Evolutionary conservation across 176 grass and related monocot genomes (phyloP).

Genomic region (Dactylis glomerata): DNA sequence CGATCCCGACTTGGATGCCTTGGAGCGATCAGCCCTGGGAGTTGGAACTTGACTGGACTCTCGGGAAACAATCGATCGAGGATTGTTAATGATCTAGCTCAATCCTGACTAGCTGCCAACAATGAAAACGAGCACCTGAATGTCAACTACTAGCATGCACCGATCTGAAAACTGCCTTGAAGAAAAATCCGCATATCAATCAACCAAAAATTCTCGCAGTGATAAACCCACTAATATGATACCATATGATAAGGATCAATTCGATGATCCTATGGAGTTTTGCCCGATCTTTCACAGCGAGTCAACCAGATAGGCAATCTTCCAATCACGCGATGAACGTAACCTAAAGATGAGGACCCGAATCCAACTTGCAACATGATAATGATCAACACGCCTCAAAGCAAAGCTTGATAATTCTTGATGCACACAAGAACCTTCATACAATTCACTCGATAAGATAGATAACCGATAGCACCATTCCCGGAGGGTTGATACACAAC

Average conservation of each 20-base stretch:
- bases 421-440: neutral
- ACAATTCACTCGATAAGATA: neutral
- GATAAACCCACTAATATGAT: neutral
- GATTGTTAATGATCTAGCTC: too few relatives aligned
- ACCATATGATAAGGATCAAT: neutral
- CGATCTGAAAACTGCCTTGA: too few relatives aligned
- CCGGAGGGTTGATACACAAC: neutral
- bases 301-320: neutral
- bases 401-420: neutral
- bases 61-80: too few relatives aligned
- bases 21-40: too few relatives aligned
- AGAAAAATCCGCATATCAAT: neutral
- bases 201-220: neutral
- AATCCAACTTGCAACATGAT: neutral
- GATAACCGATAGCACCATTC: neutral
- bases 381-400: neutral
- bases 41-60: too few relatives aligned
- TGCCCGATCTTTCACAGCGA: neutral
- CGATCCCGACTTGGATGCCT: too few relatives aligned
- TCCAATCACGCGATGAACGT: neutral
- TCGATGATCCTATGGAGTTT: neutral
- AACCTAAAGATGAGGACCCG: neutral
- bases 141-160: too few relatives aligned
- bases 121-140: too few relatives aligned
- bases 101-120: too few relatives aligned